A percentile compares a stretch with the other conserved stretches of the same genome.
phyloP scores from a whole-genome alignment of 2,329 filamentous ascomycete species.

The Sporothrix brasiliensis region DNA sequence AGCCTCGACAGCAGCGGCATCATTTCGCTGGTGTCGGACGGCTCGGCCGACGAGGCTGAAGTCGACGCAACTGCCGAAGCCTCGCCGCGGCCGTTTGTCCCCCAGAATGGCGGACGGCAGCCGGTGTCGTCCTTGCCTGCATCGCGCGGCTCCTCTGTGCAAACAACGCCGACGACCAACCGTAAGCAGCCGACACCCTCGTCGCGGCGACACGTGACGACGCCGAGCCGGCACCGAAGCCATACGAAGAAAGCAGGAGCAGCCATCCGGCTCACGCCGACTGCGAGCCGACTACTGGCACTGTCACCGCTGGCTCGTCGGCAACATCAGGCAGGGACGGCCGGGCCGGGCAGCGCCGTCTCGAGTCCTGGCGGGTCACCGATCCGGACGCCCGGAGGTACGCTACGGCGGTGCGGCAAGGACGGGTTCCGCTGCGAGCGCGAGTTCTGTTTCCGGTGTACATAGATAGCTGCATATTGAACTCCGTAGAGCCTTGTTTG shows the following conservation, averaged over 20 bases:
- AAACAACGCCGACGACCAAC: neutral
- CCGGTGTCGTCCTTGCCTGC: neutral
- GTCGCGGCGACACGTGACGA: constrained; percentile 13
- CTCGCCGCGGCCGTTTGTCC: constrained; percentile 5
- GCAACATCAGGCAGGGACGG: neutral
- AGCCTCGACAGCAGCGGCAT: constrained; percentile 39
- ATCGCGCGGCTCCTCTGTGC: neutral
- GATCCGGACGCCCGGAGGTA: constrained; percentile 55
- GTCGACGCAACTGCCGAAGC: neutral
- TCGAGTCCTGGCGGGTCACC: constrained; percentile 38
- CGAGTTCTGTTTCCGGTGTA: constrained; percentile 63
- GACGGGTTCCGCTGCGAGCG: constrained; percentile 59
- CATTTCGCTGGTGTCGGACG: constrained; percentile 50
- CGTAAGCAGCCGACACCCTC: neutral
- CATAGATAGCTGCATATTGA: neutral
- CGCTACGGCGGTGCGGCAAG: constrained; percentile 56
- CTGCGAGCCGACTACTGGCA: neutral
- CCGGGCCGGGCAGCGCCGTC: neutral
- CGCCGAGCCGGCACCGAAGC: constrained; percentile 43
- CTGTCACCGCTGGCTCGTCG: constrained; percentile 29
- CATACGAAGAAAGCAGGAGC: neutral
- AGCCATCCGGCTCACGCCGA: neutral
- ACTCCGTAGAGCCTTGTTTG: no score
- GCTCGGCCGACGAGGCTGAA: constrained; percentile 21
- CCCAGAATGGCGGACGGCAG: neutral